These are phyloP conservation scores for Polychaeton citri DNA, from an alignment of 2,329 filamentous ascomycete genomes.

Conservation along the genomic window DNA sequence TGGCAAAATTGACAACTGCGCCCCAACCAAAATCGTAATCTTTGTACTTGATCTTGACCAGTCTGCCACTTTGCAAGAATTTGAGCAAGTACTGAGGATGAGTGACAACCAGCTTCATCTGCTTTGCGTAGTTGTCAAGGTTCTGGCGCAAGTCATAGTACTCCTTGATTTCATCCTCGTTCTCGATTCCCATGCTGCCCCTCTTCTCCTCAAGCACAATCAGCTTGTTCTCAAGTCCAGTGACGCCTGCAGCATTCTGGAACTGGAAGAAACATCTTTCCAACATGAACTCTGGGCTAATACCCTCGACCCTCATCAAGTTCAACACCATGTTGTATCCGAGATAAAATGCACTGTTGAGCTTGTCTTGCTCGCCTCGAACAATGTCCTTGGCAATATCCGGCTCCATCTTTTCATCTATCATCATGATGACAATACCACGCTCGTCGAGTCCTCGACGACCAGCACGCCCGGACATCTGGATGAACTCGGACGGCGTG, in stretches of 20 bases:
- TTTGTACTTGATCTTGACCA: conserved; percentile 71
- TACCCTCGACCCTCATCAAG: conserved; percentile 92
- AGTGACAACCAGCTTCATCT: conserved; percentile 84
- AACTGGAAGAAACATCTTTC: conserved; percentile 97
- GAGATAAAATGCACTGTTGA: conserved; percentile 94
- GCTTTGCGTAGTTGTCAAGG: conserved; percentile 67
- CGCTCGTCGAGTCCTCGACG: conserved; percentile 94
- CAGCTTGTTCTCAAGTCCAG: conserved; percentile 69
- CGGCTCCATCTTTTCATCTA: conserved; percentile 91
- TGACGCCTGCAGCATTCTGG: conserved; percentile 83
- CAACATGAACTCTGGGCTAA: conserved; percentile 97
- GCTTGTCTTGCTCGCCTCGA: conserved; percentile 86
- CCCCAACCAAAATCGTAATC: conserved; percentile 90
- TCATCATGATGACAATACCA: conserved; percentile 99
- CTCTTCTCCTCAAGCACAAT: conserved; percentile 64
- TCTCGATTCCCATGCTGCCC: conserved; percentile 60
- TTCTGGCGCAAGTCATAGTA: conserved; percentile 86
- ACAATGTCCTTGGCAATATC: conserved; percentile 90
- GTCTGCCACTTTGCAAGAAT: conserved; percentile 75
- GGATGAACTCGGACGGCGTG: conserved; percentile 90
- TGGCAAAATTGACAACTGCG: conserved; percentile 66
- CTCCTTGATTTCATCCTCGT: conserved; percentile 80
- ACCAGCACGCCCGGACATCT: conserved; percentile 96
- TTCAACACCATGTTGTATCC: conserved; percentile 99
- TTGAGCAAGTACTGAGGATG: conserved; percentile 76